These are phyloP conservation scores for Lithospermum erythrorhizon DNA, from an alignment of 257 asterid species.

Conservation along the genomic window DNA sequence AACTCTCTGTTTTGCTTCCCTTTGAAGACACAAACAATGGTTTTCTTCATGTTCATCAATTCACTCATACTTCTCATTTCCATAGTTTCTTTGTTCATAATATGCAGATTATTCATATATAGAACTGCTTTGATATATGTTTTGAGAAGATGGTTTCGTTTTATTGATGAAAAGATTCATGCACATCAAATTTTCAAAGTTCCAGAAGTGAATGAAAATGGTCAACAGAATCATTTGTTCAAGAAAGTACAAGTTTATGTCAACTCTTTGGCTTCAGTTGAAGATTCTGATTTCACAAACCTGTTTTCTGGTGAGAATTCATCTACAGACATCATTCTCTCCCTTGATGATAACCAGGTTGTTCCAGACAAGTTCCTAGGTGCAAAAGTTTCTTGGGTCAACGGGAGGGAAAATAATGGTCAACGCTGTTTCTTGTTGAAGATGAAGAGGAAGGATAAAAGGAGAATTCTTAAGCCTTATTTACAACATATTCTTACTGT, in stretches of 20 bases:
- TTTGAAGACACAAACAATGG: background rate
- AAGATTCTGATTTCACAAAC: constrained; percentile 54
- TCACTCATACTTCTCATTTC: constrained; percentile 2
- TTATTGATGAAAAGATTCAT: constrained; percentile 55
- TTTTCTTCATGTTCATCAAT: background rate
- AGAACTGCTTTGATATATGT: constrained; percentile 57
- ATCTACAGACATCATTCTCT: constrained; percentile 32
- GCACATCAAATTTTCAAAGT: constrained; percentile 52
- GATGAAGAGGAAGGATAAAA: constrained; percentile 42
- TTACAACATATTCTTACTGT: constrained; percentile 48
- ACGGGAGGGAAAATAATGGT: constrained; percentile 12
- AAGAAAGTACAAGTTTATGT: constrained; percentile 41
- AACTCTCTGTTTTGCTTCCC: no score
- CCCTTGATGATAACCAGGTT: constrained; percentile 36
- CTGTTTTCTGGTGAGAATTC: constrained; percentile 42
- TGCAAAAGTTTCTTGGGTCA: constrained; percentile 40
- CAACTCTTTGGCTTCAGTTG: constrained; percentile 39
- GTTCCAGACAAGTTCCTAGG: constrained; percentile 48
- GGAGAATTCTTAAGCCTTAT: constrained; percentile 50
- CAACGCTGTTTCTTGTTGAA: constrained; percentile 27
- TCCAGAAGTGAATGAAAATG: constrained; percentile 50
- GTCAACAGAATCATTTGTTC: constrained; percentile 37
- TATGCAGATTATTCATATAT: constrained; percentile 41
- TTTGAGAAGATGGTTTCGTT: constrained; percentile 33
- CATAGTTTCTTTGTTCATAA: constrained; percentile 8